Percentiles rank a stretch among this genome's conserved stretches.
Evolutionary conservation across 179 eudicot species (phyloP).

Genomic region (Patellifolia procumbens): DNA sequence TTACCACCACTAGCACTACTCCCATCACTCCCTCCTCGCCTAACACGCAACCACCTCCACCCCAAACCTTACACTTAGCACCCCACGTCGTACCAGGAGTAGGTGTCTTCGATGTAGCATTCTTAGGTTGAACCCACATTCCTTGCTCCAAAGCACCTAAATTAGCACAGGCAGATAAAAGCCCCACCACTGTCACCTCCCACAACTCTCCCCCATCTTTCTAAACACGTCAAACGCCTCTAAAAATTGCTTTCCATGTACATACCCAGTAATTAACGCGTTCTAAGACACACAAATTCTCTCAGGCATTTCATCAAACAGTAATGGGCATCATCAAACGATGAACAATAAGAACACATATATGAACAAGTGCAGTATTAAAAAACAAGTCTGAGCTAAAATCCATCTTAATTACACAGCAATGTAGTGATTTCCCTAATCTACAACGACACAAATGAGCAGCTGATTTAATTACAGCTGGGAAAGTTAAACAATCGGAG

Average conservation of each 20-base stretch:
- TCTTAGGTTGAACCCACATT: conserved; percentile 41
- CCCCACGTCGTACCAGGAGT: too few relatives aligned
- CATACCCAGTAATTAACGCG: conserved; percentile 37
- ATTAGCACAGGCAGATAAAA: conserved; percentile 40
- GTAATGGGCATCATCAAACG: conserved; percentile 23
- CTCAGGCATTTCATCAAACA: conserved; percentile 41
- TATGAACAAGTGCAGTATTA: conserved; percentile 41
- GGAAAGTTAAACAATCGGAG: too few relatives aligned
- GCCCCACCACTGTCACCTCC: too few relatives aligned
- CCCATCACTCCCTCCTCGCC: too few relatives aligned
- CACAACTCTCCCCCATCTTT: conserved; percentile 35
- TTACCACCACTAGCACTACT: too few relatives aligned
- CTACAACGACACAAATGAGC: too few relatives aligned
- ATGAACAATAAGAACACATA: conserved; percentile 29
- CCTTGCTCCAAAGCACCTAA: conserved; percentile 38
- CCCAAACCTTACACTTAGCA: too few relatives aligned
- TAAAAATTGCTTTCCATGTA: conserved; percentile 27
- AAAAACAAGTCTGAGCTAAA: conserved; percentile 34
- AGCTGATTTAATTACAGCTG: too few relatives aligned
- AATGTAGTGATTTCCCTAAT: conserved; percentile 35
- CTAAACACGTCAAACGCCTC: conserved; percentile 37
- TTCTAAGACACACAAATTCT: conserved; percentile 44
- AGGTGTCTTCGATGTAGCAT: too few relatives aligned
- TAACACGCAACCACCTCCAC: too few relatives aligned
- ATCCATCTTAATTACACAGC: conserved; percentile 44